Evolutionary conservation across 176 grass and related monocot genomes (phyloP).

Genomic region (Hordeum vulgare): MorexV3_pseudomolecules_assembly NC_058519.1:661042497-661042996

Average conservation of each 20-base stretch:
- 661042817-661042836: constrained; percentile 19
- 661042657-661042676: constrained; percentile 72
- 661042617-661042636: constrained; percentile 29
- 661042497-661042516: not conserved
- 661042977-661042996: constrained; percentile 99
- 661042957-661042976: constrained; percentile 83
- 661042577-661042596: not conserved
- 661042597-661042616: constrained; percentile 31
- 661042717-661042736: constrained; percentile 79
- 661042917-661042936: constrained; percentile 85
- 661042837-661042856: constrained; percentile 77
- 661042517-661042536: not conserved
- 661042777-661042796: too few species aligned
- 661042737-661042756: not conserved
- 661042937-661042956: constrained; percentile 85
- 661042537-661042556: constrained; percentile 32
- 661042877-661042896: constrained; percentile 54
- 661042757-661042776: not conserved
- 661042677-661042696: constrained; percentile 78
- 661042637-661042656: constrained; percentile 39
- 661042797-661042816: too few species aligned
- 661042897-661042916: constrained; percentile 81
- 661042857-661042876: constrained; percentile 83
- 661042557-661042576: constrained; percentile 40
- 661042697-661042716: constrained; percentile 77